Percentiles rank a stretch among this genome's conserved stretches.
phyloP scores from a whole-genome alignment of 2,329 filamentous ascomycete species.

The Torrubiella hemipterigena region DNA sequence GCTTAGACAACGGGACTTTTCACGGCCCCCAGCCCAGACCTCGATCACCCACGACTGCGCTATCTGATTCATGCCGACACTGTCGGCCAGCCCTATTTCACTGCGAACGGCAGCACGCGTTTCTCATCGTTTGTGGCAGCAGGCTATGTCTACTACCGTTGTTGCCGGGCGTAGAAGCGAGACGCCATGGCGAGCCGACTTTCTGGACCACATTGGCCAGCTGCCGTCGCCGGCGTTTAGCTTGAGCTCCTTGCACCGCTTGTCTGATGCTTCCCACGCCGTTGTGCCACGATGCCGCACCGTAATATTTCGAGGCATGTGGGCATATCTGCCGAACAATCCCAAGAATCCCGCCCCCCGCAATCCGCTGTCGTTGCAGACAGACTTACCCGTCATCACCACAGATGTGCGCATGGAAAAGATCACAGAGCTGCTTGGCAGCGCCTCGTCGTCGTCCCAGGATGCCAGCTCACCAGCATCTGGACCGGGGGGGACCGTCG shows the following conservation, averaged over 20 bases:
- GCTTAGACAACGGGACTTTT: too few species aligned
- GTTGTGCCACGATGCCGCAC: slow-evolving; percentile 52
- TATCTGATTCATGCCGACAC: too few species aligned
- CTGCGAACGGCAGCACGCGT: too few species aligned
- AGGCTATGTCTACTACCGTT: too few species aligned
- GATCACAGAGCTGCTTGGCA: slow-evolving; percentile 54
- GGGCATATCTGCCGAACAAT: slow-evolving; percentile 60
- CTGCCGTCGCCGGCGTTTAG: slow-evolving; percentile 23
- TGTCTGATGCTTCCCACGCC: slow-evolving; percentile 30
- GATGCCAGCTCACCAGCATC: slow-evolving; percentile 27
- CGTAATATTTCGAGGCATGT: slow-evolving; percentile 80
- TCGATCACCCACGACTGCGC: too few species aligned
- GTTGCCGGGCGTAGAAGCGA: too few species aligned
- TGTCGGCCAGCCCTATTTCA: background rate
- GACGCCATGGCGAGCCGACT: slow-evolving; percentile 33
- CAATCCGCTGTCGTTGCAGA: slow-evolving; percentile 60
- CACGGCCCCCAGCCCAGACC: too few species aligned
- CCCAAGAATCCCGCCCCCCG: slow-evolving; percentile 58
- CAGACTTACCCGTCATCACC: slow-evolving; percentile 71
- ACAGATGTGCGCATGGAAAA: slow-evolving; percentile 87
- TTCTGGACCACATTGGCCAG: slow-evolving; percentile 35
- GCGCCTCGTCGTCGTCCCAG: slow-evolving; percentile 28
- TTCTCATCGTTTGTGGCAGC: too few species aligned
- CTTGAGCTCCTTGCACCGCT: slow-evolving; percentile 9
- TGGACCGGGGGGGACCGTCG: slow-evolving; percentile 59